A percentile compares a stretch with the other conserved stretches of the same genome.
Conservation (phyloP, 805 yeast genomes). For the Cyberlindnera maclurae region DNA sequence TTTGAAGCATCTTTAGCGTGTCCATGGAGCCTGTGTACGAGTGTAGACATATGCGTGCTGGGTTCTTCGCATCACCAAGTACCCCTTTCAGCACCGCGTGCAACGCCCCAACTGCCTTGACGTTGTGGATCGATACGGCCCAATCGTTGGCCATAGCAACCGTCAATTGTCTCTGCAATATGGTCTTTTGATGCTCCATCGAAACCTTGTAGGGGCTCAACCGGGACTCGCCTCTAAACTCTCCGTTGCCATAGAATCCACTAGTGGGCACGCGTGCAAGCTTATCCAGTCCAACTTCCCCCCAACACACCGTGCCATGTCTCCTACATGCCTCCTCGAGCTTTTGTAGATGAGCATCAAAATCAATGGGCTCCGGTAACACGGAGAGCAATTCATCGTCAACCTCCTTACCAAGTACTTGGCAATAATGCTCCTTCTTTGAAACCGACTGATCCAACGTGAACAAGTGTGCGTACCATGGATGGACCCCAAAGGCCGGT, state of each 20-base stretch:
- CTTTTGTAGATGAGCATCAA: conserved; percentile 28
- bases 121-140: conserved; percentile 78
- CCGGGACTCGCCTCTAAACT: conserved; percentile 6
- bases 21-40: conserved; percentile 83
- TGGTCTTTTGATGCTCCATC: conserved; percentile 55
- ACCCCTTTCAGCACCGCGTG: conserved; percentile 34
- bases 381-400: conserved; percentile 31
- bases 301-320: conserved; percentile 40
- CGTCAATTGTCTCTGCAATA: conserved; percentile 44
- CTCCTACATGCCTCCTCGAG: conserved; percentile 10
- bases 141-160: conserved; percentile 43
- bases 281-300: conserved; percentile 91
- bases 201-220: conserved; percentile 45
- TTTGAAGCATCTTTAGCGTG: conserved; percentile 45
- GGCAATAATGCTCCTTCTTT: conserved; percentile 50
- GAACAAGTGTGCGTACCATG: conserved; percentile 80
- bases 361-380: conserved; percentile 56
- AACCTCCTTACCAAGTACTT: conserved; percentile 36
- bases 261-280: conserved; percentile 56
- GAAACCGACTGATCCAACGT: conserved; percentile 18
- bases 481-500: conserved; percentile 75
- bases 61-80: conserved; percentile 11
- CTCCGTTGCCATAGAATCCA: conserved; percentile 44
- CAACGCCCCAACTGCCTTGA: conserved; percentile 63
- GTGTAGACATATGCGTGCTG: conserved; percentile 55